phyloP scores from a whole-genome alignment of 495 filamentous ascomycete species.

The Apiosordaria backusii region DNA sequence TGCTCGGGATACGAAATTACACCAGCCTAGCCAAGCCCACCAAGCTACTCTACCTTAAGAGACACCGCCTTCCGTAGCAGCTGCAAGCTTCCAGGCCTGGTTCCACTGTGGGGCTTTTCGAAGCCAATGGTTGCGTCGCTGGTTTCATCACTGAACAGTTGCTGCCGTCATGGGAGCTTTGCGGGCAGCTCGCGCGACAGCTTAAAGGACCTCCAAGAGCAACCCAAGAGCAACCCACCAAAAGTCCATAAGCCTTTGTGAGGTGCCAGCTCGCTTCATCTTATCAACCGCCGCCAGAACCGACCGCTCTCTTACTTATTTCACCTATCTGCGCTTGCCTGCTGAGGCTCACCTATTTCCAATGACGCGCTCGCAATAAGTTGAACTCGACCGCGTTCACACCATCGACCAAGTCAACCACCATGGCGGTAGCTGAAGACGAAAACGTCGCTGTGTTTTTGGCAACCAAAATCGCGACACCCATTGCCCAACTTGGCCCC shows the following conservation, averaged over 20 bases:
- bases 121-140: not conserved
- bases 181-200: not conserved
- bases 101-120: not conserved
- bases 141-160: too few relatives aligned
- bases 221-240: not conserved
- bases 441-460: slow-evolving; percentile 11
- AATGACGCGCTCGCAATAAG: not conserved
- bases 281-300: not conserved
- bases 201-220: not conserved
- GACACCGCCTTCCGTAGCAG: not conserved
- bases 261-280: not conserved
- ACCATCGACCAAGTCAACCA: not conserved
- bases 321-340: not conserved
- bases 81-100: not conserved
- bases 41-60: not conserved
- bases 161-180: not conserved
- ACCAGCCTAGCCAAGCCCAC: not conserved
- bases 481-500: slow-evolving; percentile 71
- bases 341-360: not conserved
- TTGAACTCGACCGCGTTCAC: not conserved
- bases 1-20: not conserved
- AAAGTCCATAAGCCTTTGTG: not conserved
- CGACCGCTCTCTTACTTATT: not conserved
- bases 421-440: slow-evolving; percentile 26
- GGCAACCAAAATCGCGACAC: slow-evolving; percentile 22